Percentiles rank a stretch among this genome's conserved stretches.
phyloP scores from a whole-genome alignment of 176 grass and related monocot species.

The Bromus sterilis region DNA sequence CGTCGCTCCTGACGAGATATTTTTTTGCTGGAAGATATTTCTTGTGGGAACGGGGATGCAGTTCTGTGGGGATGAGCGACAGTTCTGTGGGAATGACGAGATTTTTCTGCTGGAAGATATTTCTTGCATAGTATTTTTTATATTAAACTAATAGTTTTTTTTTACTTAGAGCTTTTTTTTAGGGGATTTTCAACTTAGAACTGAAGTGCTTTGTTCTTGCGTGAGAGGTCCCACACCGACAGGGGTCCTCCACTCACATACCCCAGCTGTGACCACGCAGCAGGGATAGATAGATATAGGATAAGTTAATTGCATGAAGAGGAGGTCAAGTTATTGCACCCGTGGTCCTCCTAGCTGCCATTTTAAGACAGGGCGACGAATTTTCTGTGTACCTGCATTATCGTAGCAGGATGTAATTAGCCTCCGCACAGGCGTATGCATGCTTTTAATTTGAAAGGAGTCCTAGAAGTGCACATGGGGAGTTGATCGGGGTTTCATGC shows the following conservation, averaged over 20 bases:
- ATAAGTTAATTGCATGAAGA: not conserved
- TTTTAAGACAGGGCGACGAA: slow-evolving; percentile 1
- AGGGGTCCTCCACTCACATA: not conserved
- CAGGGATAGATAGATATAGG: slow-evolving; percentile 17
- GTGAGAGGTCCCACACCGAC: no score
- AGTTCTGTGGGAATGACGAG: no score
- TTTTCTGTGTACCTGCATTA: slow-evolving; percentile 6
- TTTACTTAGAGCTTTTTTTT: no score
- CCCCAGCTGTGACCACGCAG: not conserved
- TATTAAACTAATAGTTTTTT: no score
- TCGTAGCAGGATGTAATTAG: slow-evolving; percentile 23
- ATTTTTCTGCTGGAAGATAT: no score
- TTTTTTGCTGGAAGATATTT: slow-evolving; percentile 15
- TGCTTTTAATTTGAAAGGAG: not conserved
- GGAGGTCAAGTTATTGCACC: slow-evolving; percentile 3
- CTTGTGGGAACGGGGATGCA: not conserved
- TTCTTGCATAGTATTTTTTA: no score
- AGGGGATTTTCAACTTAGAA: not conserved
- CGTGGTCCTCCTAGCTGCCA: slow-evolving; percentile 5
- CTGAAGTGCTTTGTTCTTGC: not conserved
- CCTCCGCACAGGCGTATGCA: not conserved
- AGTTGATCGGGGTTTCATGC: not conserved
- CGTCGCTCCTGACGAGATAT: not conserved
- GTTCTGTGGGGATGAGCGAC: not conserved
- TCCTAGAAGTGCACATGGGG: slow-evolving; percentile 24